Evolutionary conservation across 306 rosid species (phyloP).

Genomic region (Carpinus fangiana): DNA sequence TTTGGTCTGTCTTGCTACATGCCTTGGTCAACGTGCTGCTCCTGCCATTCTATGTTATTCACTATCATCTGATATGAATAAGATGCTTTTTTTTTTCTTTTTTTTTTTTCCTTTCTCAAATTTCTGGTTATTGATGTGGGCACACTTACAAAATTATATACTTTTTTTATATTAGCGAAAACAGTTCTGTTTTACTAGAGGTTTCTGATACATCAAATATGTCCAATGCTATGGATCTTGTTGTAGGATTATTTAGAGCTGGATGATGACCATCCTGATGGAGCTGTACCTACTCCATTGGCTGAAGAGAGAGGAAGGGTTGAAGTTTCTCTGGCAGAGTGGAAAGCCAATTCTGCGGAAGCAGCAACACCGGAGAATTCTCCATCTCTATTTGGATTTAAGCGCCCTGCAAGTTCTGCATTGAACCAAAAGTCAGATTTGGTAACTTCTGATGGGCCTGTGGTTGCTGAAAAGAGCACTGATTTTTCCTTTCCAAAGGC

Average conservation of each 20-base stretch:
- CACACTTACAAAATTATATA: background rate
- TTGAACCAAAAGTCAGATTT: conserved; percentile 30
- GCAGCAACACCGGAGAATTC: conserved; percentile 32
- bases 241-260: conserved; percentile 70
- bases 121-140: background rate
- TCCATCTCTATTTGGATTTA: conserved; percentile 31
- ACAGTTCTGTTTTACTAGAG: background rate
- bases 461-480: conserved; percentile 38
- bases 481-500: conserved; percentile 22
- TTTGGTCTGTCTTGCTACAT: conserved; percentile 1
- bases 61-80: background rate
- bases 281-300: conserved; percentile 34
- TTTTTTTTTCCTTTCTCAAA: background rate
- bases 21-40: background rate
- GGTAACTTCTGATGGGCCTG: conserved; percentile 34
- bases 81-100: background rate
- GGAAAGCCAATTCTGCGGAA: conserved; percentile 33
- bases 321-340: conserved; percentile 31
- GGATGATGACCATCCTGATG: conserved; percentile 63
- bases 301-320: conserved; percentile 40
- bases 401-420: conserved; percentile 29
- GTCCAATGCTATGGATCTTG: background rate
- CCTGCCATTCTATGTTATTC: background rate
- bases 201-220: background rate
- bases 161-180: background rate